Evolutionary conservation across 306 rosid species (phyloP), one percentile per base, ranked within the genome.

Genomic region (Cicer yamashitae): DNA sequence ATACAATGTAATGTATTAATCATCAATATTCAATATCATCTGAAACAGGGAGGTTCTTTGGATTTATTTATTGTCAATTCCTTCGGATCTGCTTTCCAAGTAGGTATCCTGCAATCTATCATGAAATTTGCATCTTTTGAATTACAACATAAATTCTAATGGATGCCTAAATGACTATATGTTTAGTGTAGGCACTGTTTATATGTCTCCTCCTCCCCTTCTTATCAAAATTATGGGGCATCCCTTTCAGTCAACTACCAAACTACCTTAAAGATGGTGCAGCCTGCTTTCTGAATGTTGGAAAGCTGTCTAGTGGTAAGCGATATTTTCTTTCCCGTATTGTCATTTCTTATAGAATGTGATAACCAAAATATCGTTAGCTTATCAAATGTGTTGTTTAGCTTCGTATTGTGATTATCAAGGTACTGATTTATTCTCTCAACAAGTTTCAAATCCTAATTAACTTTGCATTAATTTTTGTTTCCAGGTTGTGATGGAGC

Each of bases 61-160:
- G 98, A 93, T 80, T 82, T 93, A 70, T 93, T 93, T 85, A 93
- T 91, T 39, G 96, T 93, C 73, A 93, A 91, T 91, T 91, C 98
- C 58, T 93, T 85, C 17, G 98, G 98, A 77, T 93, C 96, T 77
- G 96, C 93, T 71, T 93, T 86, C 87, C 96, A 93, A 82, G 98
- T 93, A 79, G 59, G 90, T 71, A 69, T 76, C 63, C 74, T 47
- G 77, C 70, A 48, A 61, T 39, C 52, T 18, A 51, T 80, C 56
- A 18, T 52, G 50, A 68, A 22, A 48, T 70, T 67, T 54, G 41
- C 73, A 34, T 51, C 34, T 41, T 67, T 65, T 25, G 10, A 45
- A n/a, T 72, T n/a, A 50, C 3, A n/a, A 48, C 45, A 20, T 52
- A 22, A 41, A 37, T 74, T 37, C 10, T 37, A 70, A 63, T 34